Evolutionary conservation across 2,329 filamentous ascomycete genomes (phyloP).

Genomic region (Chalara sp.): DNA sequence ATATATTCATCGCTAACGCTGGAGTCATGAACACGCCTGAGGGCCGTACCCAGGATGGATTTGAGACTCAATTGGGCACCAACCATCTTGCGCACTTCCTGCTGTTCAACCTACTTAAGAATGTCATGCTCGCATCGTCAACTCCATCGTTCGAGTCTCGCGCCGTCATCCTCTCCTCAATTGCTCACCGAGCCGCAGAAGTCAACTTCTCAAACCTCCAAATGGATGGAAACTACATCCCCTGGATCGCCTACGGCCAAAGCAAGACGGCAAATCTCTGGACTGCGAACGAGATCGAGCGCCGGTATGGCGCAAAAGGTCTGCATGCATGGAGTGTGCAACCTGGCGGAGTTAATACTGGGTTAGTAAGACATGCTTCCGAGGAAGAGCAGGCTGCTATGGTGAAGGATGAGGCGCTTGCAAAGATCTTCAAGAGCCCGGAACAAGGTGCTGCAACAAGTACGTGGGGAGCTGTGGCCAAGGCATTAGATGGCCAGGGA

Average conservation of each 20-base stretch:
- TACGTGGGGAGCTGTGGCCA: conserved; percentile 30
- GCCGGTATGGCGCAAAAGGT: conserved; percentile 32
- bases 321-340: conserved; percentile 36
- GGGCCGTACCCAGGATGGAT: conserved; percentile 36
- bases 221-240: conserved; percentile 28
- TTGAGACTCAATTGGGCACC: conserved; percentile 43
- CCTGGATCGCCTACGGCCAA: conserved; percentile 33
- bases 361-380: conserved; percentile 25
- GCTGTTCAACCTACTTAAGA: conserved; percentile 42
- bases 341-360: conserved; percentile 31
- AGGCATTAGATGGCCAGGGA: conserved; percentile 32
- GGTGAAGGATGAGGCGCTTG: conserved; percentile 13
- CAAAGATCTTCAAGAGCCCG: conserved; percentile 23
- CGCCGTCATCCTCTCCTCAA: conserved; percentile 38
- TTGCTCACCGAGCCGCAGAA: conserved; percentile 30
- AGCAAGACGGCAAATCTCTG: conserved; percentile 40
- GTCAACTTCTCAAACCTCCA: conserved; percentile 31
- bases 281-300: conserved; percentile 40
- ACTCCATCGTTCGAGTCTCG: conserved; percentile 36
- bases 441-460: conserved; percentile 32
- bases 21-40: conserved; percentile 13
- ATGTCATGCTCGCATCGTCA: conserved; percentile 32
- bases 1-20: conserved; percentile 23
- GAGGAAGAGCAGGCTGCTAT: conserved; percentile 40
- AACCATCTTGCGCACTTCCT: conserved; percentile 50